Percentiles rank a stretch among this genome's conserved stretches.
Conservation (phyloP, 495 filamentous ascomycete species). For the Bryoglossum gracile region DNA sequence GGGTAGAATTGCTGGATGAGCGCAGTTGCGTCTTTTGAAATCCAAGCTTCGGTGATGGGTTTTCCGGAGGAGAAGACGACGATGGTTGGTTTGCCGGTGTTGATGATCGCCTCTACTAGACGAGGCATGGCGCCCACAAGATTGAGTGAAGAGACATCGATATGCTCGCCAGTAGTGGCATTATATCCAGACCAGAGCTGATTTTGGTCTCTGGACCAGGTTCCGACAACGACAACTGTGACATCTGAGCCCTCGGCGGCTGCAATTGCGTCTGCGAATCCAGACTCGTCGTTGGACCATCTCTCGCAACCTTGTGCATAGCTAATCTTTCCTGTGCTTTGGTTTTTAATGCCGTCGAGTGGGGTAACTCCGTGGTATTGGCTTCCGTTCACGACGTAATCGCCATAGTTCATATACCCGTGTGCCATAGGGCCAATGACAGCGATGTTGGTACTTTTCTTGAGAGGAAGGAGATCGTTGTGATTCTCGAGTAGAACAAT, state of each 20-base stretch:
- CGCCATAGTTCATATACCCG: constrained; percentile 64
- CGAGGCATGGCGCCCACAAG: constrained; percentile 65
- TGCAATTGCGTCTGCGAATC: constrained; percentile 53
- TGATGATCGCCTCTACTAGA: constrained; percentile 54
- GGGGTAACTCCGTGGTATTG: constrained; percentile 58
- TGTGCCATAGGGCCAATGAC: constrained; percentile 71
- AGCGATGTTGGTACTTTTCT: constrained; percentile 52
- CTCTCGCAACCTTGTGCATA: constrained; percentile 62
- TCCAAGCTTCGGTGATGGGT: constrained; percentile 62
- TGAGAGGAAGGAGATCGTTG: constrained; percentile 50
- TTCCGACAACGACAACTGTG: constrained; percentile 64
- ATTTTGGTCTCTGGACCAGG: constrained; percentile 62
- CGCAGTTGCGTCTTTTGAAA: constrained; percentile 49
- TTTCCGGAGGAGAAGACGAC: constrained; percentile 65
- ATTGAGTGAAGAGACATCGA: constrained; percentile 52
- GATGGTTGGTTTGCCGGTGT: constrained; percentile 63
- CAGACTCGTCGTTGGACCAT: constrained; percentile 61
- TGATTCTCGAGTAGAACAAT: constrained; percentile 67
- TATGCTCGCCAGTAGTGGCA: constrained; percentile 65
- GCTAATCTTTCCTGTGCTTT: constrained; percentile 50
- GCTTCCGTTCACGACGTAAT: constrained; percentile 56
- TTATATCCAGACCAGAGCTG: constrained; percentile 63
- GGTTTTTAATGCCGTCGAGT: constrained; percentile 55
- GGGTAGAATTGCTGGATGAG: constrained; percentile 68
- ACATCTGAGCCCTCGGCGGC: constrained; percentile 60